Evolutionary conservation across 345 rosid genomes (phyloP), one percentile per base, ranked within the genome.

Genomic region (Eucalyptus leucophloia): DNA sequence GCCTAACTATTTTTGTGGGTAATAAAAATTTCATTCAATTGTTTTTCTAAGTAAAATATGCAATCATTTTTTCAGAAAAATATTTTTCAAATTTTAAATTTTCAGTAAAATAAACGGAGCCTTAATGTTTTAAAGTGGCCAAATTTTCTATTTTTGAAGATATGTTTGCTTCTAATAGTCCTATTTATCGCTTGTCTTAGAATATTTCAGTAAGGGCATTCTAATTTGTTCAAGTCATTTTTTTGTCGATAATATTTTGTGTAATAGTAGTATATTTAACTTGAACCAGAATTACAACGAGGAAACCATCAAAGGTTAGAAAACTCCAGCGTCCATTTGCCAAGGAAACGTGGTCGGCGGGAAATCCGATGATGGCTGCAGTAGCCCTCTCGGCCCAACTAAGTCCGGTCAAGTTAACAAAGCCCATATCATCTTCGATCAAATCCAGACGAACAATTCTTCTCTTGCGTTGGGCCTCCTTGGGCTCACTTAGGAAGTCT

Each of bases 31-130:
- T 56, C 28, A 23, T 4, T 56, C 12, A 56, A 56, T 56, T 5
- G 0, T 56, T 56, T 56, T 56, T 56, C 1, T 23, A 23, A 56
- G 62, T 56, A 1, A 23, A 21, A 56, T 1, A 56, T 4, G 30
- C 3, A 1, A 56, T 56, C 12, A 23, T 23, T 56, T 23, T 54
- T 17, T 23, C 6, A 2, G 0, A 56, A 56, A 56, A 10, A 56
- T 56, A 24, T 24, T 9, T 56, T 24, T 56, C 30, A 56, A 56
- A 56, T 23, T 56, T 56, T 9, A 56, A 53, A 21, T 53, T 53
- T 24, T 24, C 13, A 0, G 13, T 56, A 3, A 53, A 53, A 53
- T 0, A 53, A 53, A 19, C 1, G 2, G 10, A 53, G 24, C 2
- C 10, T 32, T n/a, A 8, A 69, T 17, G 42, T 17, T 69, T 18